Percentiles rank a stretch among this genome's conserved stretches.
Evolutionary conservation across 495 filamentous ascomycete genomes (phyloP).

Genomic region (Tuber indicum): DNA sequence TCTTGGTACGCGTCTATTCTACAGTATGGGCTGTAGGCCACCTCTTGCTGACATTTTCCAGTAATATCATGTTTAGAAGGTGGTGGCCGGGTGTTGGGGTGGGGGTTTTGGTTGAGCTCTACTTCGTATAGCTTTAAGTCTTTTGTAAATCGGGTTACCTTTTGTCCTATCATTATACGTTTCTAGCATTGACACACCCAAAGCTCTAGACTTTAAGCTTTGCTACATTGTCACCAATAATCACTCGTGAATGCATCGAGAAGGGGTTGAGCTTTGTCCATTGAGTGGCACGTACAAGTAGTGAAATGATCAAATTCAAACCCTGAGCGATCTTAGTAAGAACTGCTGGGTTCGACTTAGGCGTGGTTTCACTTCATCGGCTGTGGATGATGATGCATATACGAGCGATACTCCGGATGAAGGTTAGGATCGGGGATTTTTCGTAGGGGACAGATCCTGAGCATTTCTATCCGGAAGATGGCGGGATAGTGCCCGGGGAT

Average conservation of each 20-base stretch:
- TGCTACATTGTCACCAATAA: not conserved
- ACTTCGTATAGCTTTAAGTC: not conserved
- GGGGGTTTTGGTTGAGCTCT: not conserved
- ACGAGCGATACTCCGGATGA: no score
- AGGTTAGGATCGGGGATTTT: not conserved
- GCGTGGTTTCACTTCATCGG: not conserved
- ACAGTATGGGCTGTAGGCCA: not conserved
- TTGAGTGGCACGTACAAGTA: not conserved
- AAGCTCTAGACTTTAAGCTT: not conserved
- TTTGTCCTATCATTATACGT: not conserved
- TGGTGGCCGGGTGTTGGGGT: not conserved
- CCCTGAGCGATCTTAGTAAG: not conserved
- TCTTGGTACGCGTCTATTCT: constrained; percentile 49
- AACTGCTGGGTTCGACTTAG: not conserved
- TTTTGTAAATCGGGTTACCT: not conserved
- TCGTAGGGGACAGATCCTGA: not conserved
- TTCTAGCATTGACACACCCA: not conserved
- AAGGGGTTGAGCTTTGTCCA: not conserved
- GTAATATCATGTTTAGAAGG: not conserved
- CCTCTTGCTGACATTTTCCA: not conserved
- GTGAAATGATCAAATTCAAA: not conserved
- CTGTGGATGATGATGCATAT: not conserved
- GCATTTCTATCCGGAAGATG: not conserved
- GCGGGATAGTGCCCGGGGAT: no score
- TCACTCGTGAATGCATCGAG: not conserved